Base-by-base conservation (phyloP, 2,329 filamentous ascomycete species). In the Trichophyton mentagrophytes region DNA sequence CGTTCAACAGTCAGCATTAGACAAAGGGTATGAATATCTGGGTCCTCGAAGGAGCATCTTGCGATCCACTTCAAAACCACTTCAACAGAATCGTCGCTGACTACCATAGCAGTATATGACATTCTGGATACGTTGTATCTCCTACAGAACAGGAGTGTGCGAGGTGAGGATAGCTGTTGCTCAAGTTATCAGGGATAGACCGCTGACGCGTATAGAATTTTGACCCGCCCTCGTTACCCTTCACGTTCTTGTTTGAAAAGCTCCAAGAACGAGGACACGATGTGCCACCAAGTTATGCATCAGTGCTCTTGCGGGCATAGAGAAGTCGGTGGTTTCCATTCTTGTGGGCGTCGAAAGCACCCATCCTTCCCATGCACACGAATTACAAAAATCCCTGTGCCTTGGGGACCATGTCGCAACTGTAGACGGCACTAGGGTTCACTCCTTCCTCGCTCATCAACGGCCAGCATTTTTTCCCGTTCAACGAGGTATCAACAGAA, bases 221-320 rank as follows among this genome's bases (percentile, higher is more conserved):
- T n/a, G 44, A 22, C 9, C 46, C 13, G 2, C 9, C 22, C 3
- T 20, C 17, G 8, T 22, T 13, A 25, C 25, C 46, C 25, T 4
- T 27, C 22, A 8, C 3, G 25, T 49, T 33, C 27, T n/a, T 17
- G 17, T 17, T 5, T n/a, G 22, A 2, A 20, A 27, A 11, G 7
- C 46, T 42, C 15, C 25, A 22, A 5, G 27, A 13, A 57, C 13
- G 17, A 17, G 30, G 15, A 7, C 27, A 55, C 15, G 9, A 64
- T 64, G 63, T 64, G 63, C 42, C 61, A 63, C 22, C 63, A 64
- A 33, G 25, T 59, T 17, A 61, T 63, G 8, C 61, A 61, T 6
- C n/a, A 59, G 13, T 61, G 60, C 33, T 55, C 22, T 13, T 64
- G 63, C 55, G 60, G 63, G 3, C 63, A 64, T 47, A 40, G 11